Evolutionary conservation across 148 eudicot species (phyloP), one percentile per base, ranked within the genome.

Genomic region (Gaultheria prostrata): DNA sequence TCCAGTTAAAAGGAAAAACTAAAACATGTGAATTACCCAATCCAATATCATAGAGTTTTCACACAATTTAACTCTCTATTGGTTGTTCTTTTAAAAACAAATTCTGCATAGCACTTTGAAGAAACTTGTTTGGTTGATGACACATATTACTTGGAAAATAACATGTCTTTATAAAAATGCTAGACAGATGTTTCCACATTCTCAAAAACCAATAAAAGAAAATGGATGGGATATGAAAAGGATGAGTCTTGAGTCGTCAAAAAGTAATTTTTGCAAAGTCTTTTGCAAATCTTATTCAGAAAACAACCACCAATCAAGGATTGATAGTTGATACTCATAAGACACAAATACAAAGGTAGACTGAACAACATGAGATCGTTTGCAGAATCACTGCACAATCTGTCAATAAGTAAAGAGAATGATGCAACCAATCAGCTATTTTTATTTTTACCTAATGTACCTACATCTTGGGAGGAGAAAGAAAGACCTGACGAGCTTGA

Each of bases 401-500:
- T n/a, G n/a, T n/a, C n/a, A n/a, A 7, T 77, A 28, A 28, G 48
- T n/a, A 24, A 3, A 45, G 15, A 48, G 0, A n/a, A 5, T 24
- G 33, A 48, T 48, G 15, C 3, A 48, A 12, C 78, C 24, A 76
- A 76, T 78, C 63, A 51, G 63, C 81, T 15, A 56, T 18, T 43
- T 78, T 24, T 15, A 56, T 18, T 43, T 78, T 24, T 35, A 20
- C 32, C 35, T 78, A 15, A 17, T 78, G 53, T 51, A 13, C 10
- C 53, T 21, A 51, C 13, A 20, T 2, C 13, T 28, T 65, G 28
- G 48, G 10, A 1, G n/a, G 43, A 79, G 9, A 69, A 17, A 85
- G 84, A 48, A 59, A 84, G 26, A 96, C 99, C 98, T 97, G 96
- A 80, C 92, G 93, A 85, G 92, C 94, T 84, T 97, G 96, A 75